Base-by-base conservation (phyloP, 2,329 filamentous ascomycete species). In the Epichloe aotearoae region DNA sequence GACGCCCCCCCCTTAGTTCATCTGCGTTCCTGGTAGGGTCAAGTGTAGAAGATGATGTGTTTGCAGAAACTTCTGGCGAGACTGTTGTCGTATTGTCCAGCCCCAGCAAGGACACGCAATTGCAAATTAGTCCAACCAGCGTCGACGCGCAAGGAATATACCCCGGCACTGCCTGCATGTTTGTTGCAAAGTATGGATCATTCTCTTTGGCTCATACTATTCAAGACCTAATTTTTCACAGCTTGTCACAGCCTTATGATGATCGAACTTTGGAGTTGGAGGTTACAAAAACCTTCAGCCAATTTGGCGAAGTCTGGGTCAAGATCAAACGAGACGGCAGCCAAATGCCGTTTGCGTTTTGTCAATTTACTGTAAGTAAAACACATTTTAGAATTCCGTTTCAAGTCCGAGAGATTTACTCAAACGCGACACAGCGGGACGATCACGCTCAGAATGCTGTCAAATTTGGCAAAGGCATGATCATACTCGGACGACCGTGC, bases 321-420 rank as follows among this genome's bases (percentile, higher is more conserved):
- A 83, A 84, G 67, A 80, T 84, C 52, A 76, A 78, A 38, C 75
- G 80, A 17, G 80, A 83, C 56, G 54, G 52, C 11, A 64, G 64
- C 14, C 69, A 75, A 39, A 82, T 83, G 76, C 81, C 81, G 0
- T 82, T 79, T 58, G 80, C 79, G 0, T 84, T 84, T 56, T 74
- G 73, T 20, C 81, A 84, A 57, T 84, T 71, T 58, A 81, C 76
- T 2, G 80, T 81, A 60, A 68, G 75, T 65, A 5, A 12, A 17
- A n/a, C 14, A 38, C 19, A 10, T 23, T 4, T 17, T 3, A 14
- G 26, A 36, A 33, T 10, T 14, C 10, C 38, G 0, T 37, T 15
- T 11, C 41, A 34, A n/a, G 7, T 10, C 36, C 2, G 15, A n/a
- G 36, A 34, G 15, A 44, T 17, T 39, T 17, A 46, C 36, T 49